These are phyloP conservation scores for Tetrahymena elliotti DNA, from an alignment of 73 alveolate genomes.

Conservation along the genomic window DNA sequence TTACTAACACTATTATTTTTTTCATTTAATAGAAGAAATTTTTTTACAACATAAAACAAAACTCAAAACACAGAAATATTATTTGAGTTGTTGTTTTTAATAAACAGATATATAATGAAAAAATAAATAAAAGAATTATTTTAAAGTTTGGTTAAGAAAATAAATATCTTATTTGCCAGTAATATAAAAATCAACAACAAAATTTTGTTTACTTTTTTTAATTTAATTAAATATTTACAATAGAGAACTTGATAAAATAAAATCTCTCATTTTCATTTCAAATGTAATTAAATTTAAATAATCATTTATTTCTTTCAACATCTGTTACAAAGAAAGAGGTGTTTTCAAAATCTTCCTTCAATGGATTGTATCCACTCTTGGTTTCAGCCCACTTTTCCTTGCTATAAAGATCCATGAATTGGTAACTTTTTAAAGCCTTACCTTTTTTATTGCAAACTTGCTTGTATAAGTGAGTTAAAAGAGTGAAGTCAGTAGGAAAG, in stretches of 20 bases:
- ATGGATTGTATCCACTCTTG: constrained; percentile 63
- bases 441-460: constrained; percentile 37
- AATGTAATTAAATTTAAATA: background rate
- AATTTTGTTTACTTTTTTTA: too few relatives aligned
- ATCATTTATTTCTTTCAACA: background rate
- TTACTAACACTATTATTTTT: too few relatives aligned
- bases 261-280: background rate
- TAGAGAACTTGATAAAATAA: background rate
- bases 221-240: too few relatives aligned
- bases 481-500: constrained; percentile 71
- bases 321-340: constrained; percentile 53
- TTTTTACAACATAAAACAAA: too few relatives aligned
- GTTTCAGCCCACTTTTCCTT: constrained; percentile 61
- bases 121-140: too few relatives aligned
- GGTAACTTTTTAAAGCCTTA: constrained; percentile 40
- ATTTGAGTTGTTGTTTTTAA: too few relatives aligned
- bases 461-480: constrained; percentile 49
- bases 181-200: too few relatives aligned
- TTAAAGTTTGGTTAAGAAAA: too few relatives aligned
- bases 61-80: too few relatives aligned
- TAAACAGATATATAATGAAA: too few relatives aligned
- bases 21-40: too few relatives aligned
- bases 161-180: too few relatives aligned
- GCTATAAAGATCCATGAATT: constrained; percentile 60
- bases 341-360: constrained; percentile 72